Conservation (phyloP, 495 filamentous ascomycete species). For the Trypethelium eluteriae region DNA sequence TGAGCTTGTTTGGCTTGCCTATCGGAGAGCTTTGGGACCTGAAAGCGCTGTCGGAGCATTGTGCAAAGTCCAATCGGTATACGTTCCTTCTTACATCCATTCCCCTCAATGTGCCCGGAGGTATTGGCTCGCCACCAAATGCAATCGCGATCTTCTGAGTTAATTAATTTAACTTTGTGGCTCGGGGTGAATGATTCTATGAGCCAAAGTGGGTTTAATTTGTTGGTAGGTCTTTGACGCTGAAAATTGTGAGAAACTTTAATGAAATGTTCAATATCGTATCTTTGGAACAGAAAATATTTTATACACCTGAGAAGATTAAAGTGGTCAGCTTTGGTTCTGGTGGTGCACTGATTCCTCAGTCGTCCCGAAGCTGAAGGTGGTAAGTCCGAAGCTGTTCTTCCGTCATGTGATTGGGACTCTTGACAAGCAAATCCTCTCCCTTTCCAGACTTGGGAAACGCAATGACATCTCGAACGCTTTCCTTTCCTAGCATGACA, state of each 20-base stretch:
- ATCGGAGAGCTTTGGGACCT: conserved; percentile 60
- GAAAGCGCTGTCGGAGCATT: conserved; percentile 43
- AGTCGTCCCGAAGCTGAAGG: conserved; percentile 36
- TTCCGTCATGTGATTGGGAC: conserved; percentile 57
- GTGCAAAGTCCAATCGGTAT: conserved; percentile 35
- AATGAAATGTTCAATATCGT: too few relatives aligned
- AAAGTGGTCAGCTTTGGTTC: too few relatives aligned
- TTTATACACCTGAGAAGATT: too few relatives aligned
- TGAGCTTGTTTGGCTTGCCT: conserved; percentile 42
- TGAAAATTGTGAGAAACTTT: too few relatives aligned
- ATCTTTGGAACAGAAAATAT: too few relatives aligned
- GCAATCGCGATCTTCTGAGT: conserved; percentile 32
- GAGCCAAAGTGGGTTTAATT: too few relatives aligned
- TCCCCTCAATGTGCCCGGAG: conserved; percentile 29
- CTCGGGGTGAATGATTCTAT: too few relatives aligned
- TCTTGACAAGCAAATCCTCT: conserved; percentile 71
- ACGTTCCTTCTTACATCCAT: conserved; percentile 28
- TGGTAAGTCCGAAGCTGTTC: conserved; percentile 67
- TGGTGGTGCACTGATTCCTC: conserved; percentile 4
- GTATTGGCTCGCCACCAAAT: conserved; percentile 31
- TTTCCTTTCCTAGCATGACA: conserved; percentile 64
- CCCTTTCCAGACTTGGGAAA: conserved; percentile 90
- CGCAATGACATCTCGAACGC: conserved; percentile 84
- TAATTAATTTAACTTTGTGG: neutral
- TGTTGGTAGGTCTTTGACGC: too few relatives aligned